Conservation (phyloP, 1,284 basidiomycete species). For the Fomes fomentarius region DNA sequence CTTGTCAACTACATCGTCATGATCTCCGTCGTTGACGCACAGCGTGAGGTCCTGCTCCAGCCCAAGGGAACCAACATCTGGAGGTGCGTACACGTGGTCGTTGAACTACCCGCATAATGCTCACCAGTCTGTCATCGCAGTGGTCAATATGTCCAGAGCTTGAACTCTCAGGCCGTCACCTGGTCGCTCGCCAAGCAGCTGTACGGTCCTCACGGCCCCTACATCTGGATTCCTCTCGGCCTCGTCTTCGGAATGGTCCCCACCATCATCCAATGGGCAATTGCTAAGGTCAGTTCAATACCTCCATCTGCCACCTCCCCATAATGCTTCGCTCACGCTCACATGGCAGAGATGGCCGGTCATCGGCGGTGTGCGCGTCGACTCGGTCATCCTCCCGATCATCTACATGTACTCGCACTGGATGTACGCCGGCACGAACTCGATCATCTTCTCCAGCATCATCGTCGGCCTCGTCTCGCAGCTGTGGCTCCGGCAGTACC, state of each 20-base stretch:
- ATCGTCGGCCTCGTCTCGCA: constrained; percentile 62
- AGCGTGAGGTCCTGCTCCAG: constrained; percentile 53
- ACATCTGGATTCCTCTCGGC: constrained; percentile 56
- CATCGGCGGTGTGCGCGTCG: constrained; percentile 51
- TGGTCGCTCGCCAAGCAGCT: constrained; percentile 66
- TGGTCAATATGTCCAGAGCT: constrained; percentile 28
- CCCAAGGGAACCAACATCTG: constrained; percentile 61
- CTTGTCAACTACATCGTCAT: constrained; percentile 50
- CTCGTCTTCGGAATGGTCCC: constrained; percentile 55
- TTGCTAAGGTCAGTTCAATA: constrained; percentile 43
- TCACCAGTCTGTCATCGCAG: constrained; percentile 6
- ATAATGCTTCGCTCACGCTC: neutral
- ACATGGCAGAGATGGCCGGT: constrained; percentile 47
- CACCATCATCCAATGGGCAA: constrained; percentile 54
- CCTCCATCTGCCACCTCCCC: neutral
- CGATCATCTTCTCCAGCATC: constrained; percentile 50
- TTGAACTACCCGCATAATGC: neutral
- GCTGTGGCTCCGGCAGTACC: constrained; percentile 57
- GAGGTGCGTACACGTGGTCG: constrained; percentile 32
- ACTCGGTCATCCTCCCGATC: constrained; percentile 54
- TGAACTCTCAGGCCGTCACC: constrained; percentile 64
- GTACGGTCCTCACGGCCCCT: constrained; percentile 54
- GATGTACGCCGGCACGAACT: constrained; percentile 55
- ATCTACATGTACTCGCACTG: constrained; percentile 54
- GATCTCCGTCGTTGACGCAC: constrained; percentile 54